Evolutionary conservation across 352 stramenopile genomes (phyloP).

Genomic region (Lagenidium sp.): DNA sequence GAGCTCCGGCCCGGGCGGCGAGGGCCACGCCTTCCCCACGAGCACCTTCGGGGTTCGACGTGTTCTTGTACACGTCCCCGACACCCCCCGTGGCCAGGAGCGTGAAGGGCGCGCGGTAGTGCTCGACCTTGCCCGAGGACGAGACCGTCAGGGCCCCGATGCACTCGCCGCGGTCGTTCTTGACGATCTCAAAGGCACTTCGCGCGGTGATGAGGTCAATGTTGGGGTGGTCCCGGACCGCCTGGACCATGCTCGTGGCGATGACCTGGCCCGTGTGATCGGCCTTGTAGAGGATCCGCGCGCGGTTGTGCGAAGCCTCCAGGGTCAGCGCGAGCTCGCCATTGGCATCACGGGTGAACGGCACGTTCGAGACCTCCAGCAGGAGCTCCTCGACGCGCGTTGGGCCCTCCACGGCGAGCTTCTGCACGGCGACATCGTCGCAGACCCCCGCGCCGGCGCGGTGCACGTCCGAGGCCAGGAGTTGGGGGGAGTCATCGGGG

Average conservation of each 20-base stretch:
- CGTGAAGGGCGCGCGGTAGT: conserved; percentile 74
- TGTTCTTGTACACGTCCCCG: conserved; percentile 92
- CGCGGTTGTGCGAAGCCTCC: conserved; percentile 90
- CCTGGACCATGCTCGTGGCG: conserved; percentile 83
- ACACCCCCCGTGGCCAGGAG: conserved; percentile 91
- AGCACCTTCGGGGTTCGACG: conserved; percentile 87
- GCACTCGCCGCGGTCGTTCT: conserved; percentile 46
- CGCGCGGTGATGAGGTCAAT: conserved; percentile 68
- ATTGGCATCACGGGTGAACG: conserved; percentile 76
- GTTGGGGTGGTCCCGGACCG: conserved; percentile 77
- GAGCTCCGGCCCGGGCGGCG: conserved; percentile 61
- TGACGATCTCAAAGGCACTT: conserved; percentile 71
- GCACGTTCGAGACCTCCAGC: conserved; percentile 79
- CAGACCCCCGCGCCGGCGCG: conserved; percentile 86
- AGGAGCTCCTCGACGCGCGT: conserved; percentile 86
- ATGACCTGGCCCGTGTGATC: conserved; percentile 93
- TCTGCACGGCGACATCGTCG: conserved; percentile 86
- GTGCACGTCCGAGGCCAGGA: conserved; percentile 88
- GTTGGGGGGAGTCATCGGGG: conserved; percentile 73
- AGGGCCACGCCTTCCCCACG: conserved; percentile 69
- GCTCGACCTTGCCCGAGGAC: conserved; percentile 35
- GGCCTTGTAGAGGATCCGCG: conserved; percentile 91
- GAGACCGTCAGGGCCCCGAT: conserved; percentile 69
- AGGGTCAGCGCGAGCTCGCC: conserved; percentile 70
- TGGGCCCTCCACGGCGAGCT: conserved; percentile 89